phyloP scores from a whole-genome alignment of 1,284 basidiomycete species.

The Cutaneotrichosporon mucoides region DNA sequence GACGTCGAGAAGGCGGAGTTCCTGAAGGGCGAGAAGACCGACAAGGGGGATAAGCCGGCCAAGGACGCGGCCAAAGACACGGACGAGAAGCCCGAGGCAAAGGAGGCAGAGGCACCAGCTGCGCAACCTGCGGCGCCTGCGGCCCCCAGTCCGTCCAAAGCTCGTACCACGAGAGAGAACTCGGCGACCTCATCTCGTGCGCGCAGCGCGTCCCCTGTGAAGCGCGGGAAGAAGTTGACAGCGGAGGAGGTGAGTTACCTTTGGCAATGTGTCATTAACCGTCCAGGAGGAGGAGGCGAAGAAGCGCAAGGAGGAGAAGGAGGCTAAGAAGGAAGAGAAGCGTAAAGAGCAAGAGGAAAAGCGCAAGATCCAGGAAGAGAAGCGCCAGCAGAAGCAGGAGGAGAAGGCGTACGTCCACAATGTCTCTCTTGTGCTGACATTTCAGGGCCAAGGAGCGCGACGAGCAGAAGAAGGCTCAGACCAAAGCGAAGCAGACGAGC shows the following conservation, averaged over 20 bases:
- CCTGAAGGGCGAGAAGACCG: constrained; percentile 23
- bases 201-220: constrained; percentile 32
- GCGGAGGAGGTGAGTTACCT: constrained; percentile 35
- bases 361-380: constrained; percentile 13
- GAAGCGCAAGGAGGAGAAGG: constrained; percentile 8
- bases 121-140: background rate
- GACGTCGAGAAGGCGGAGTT: constrained; percentile 34
- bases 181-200: background rate
- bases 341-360: constrained; percentile 9
- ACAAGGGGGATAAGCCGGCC: background rate
- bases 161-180: background rate
- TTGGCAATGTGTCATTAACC: no score
- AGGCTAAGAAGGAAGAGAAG: constrained; percentile 9
- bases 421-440: background rate
- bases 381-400: constrained; percentile 13
- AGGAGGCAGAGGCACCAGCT: background rate
- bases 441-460: constrained; percentile 35
- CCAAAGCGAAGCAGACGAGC: constrained; percentile 24
- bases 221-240: constrained; percentile 24
- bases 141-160: background rate
- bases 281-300: constrained; percentile 30
- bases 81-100: constrained; percentile 6
- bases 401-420: constrained; percentile 17
- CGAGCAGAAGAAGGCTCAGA: constrained; percentile 28
- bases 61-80: background rate